phyloP scores from a whole-genome alignment of 768 basidiomycete species.

The Lactifluus subvellereus region DNA sequence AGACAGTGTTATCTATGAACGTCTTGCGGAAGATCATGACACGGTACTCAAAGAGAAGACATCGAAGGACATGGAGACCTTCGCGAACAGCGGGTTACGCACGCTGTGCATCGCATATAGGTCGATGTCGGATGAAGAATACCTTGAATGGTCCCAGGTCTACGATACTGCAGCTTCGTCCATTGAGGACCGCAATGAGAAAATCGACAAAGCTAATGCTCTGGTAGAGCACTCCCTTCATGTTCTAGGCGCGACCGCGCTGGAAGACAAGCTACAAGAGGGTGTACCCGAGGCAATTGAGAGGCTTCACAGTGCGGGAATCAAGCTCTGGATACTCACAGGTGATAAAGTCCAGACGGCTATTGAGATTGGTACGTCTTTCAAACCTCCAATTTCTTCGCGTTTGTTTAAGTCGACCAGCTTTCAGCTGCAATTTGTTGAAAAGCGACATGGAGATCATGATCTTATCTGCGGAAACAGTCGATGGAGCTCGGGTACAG shows the following conservation, averaged over 20 bases:
- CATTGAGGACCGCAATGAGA: slow-evolving; percentile 78
- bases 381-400: not conserved
- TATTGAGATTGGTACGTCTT: slow-evolving; percentile 75
- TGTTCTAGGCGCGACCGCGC: slow-evolving; percentile 91
- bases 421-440: slow-evolving; percentile 91
- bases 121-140: slow-evolving; percentile 77
- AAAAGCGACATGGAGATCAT: slow-evolving; percentile 95
- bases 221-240: slow-evolving; percentile 72
- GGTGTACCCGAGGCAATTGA: slow-evolving; percentile 97
- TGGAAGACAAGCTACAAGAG: slow-evolving; percentile 96
- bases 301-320: slow-evolving; percentile 83
- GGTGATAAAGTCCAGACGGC: slow-evolving; percentile 98
- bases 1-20: slow-evolving; percentile 88
- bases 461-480: slow-evolving; percentile 85
- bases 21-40: slow-evolving; percentile 75
- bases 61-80: slow-evolving; percentile 81
- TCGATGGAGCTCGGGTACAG: slow-evolving; percentile 70
- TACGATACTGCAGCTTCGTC: slow-evolving; percentile 82
- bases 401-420: slow-evolving; percentile 26
- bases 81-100: slow-evolving; percentile 88
- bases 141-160: slow-evolving; percentile 65
- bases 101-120: slow-evolving; percentile 88
- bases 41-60: slow-evolving; percentile 68
- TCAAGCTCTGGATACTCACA: slow-evolving; percentile 97
- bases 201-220: slow-evolving; percentile 84